Evolutionary conservation across 495 filamentous ascomycete species (phyloP).

Genomic region (Neurospora terricola): DNA sequence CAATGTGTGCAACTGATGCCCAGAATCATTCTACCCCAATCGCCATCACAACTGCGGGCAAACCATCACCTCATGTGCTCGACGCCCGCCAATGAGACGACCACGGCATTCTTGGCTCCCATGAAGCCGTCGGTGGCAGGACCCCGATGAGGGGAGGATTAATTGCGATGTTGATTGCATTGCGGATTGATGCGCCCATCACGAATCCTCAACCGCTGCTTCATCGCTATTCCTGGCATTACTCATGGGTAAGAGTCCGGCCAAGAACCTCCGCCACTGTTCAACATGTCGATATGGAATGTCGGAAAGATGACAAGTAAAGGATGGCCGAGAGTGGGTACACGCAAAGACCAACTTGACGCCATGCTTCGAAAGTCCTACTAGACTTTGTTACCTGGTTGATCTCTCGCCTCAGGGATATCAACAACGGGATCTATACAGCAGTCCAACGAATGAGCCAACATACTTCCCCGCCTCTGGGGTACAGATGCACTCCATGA

Average conservation of each 20-base stretch:
- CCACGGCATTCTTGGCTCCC: background rate
- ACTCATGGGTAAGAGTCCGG: background rate
- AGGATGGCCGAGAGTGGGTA: background rate
- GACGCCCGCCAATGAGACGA: constrained; percentile 9
- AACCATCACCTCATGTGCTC: background rate
- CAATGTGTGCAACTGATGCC: background rate
- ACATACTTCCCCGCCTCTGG: background rate
- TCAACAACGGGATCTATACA: background rate
- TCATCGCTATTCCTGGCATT: background rate
- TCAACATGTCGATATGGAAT: background rate
- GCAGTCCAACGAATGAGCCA: background rate
- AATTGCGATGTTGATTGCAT: constrained; percentile 11
- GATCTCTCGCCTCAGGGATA: background rate
- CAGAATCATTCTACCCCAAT: background rate
- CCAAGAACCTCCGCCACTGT: background rate
- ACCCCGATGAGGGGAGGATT: constrained; percentile 10
- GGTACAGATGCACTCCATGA: background rate
- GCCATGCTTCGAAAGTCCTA: background rate
- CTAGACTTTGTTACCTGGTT: background rate
- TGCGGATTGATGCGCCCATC: background rate
- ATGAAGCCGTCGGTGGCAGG: constrained; percentile 1
- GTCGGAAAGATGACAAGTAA: background rate
- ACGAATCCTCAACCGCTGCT: background rate
- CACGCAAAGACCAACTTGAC: background rate
- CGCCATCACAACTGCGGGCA: constrained; percentile 12